phyloP scores from a whole-genome alignment of 352 stramenopile species.

The Globisporangium apiculatum region DNA sequence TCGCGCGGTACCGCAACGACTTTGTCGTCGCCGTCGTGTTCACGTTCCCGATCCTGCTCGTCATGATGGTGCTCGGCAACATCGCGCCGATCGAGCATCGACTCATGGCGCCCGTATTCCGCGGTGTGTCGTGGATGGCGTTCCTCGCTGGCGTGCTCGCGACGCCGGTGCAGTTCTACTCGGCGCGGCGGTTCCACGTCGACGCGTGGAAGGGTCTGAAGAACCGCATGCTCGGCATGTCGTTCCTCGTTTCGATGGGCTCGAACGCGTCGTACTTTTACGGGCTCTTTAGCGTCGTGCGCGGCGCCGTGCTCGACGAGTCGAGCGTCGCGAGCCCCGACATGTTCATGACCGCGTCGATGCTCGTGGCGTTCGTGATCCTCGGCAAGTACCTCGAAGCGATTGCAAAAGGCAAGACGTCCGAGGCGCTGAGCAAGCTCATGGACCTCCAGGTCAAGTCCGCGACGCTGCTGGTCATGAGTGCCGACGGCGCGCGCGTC shows the following conservation, averaged over 20 bases:
- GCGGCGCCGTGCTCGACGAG: constrained; percentile 54
- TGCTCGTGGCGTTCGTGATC: constrained; percentile 98
- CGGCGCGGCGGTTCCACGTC: constrained; percentile 91
- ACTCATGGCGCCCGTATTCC: constrained; percentile 46
- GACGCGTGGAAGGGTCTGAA: constrained; percentile 90
- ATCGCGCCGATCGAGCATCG: constrained; percentile 44
- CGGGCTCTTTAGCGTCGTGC: constrained; percentile 86
- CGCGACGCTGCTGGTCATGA: constrained; percentile 88
- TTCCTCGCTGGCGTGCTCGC: constrained; percentile 77
- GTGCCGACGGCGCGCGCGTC: constrained; percentile 42
- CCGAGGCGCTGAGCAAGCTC: constrained; percentile 92
- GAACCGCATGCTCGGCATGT: constrained; percentile 92
- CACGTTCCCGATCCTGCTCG: constrained; percentile 90
- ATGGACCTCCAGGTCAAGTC: constrained; percentile 94
- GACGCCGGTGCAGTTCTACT: constrained; percentile 95
- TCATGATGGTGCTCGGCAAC: constrained; percentile 89
- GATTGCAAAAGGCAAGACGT: constrained; percentile 92
- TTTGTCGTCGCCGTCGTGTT: constrained; percentile 89
- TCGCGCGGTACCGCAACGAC: constrained; percentile 70
- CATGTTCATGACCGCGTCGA: constrained; percentile 98
- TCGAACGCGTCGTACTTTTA: constrained; percentile 96
- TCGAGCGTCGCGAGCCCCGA: constrained; percentile 60
- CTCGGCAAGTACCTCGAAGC: constrained; percentile 97
- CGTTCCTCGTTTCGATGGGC: constrained; percentile 95
- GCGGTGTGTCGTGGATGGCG: constrained; percentile 69